Conservation (phyloP, 2,329 filamentous ascomycete species). For the Knoxdaviesia capensis region DNA sequence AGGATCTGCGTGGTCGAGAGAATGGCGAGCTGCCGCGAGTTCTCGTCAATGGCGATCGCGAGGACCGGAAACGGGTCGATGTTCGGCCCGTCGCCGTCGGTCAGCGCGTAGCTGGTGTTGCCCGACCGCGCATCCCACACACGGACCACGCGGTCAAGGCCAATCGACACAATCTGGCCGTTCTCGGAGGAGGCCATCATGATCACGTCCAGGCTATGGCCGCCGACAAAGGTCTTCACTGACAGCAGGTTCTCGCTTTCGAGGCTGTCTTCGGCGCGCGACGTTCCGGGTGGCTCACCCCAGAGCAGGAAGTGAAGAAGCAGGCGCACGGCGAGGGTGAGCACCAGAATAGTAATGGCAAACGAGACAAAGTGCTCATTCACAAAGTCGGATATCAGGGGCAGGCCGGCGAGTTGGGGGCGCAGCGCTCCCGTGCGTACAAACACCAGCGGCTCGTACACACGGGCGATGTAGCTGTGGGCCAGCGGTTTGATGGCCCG, state of each 20-base stretch:
- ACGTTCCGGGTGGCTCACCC: slow-evolving; percentile 26
- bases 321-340: slow-evolving; percentile 43
- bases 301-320: slow-evolving; percentile 58
- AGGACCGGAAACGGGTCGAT: slow-evolving; percentile 36
- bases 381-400: slow-evolving; percentile 39
- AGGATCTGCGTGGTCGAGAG: slow-evolving; percentile 36
- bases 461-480: slow-evolving; percentile 51
- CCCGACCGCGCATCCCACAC: slow-evolving; percentile 40
- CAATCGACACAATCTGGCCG: slow-evolving; percentile 48
- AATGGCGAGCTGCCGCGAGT: slow-evolving; percentile 45
- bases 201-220: slow-evolving; percentile 50
- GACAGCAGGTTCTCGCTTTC: slow-evolving; percentile 28
- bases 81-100: slow-evolving; percentile 18
- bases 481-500: slow-evolving; percentile 52
- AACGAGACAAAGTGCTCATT: slow-evolving; percentile 38
- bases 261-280: slow-evolving; percentile 21
- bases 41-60: slow-evolving; percentile 42
- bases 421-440: slow-evolving; percentile 23
- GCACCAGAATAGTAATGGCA: slow-evolving; percentile 38
- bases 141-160: slow-evolving; percentile 47
- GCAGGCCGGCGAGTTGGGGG: slow-evolving; percentile 12
- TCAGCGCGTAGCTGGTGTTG: slow-evolving; percentile 19
- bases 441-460: slow-evolving; percentile 57
- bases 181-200: slow-evolving; percentile 40
- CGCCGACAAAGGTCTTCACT: slow-evolving; percentile 37